These are phyloP conservation scores for Thozetella sp. DNA, from an alignment of 495 filamentous ascomycete genomes.

Conservation along the genomic window DNA sequence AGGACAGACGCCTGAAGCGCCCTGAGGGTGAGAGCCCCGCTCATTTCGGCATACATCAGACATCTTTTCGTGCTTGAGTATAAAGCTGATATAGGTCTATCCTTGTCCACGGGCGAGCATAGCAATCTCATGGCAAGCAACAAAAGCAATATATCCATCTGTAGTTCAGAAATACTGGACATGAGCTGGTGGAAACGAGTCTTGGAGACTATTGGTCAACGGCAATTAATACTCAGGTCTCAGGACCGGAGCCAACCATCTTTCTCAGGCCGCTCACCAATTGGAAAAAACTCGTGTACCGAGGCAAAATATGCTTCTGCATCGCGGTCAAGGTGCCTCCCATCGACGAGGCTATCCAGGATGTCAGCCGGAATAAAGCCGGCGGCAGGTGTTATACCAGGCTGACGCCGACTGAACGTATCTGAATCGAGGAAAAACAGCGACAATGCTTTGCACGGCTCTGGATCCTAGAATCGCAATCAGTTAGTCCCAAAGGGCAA, in stretches of 20 bases:
- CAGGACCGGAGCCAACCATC: no score
- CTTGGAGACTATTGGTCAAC: no score
- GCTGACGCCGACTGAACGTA: not conserved
- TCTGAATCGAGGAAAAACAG: no score
- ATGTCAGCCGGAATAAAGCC: not conserved
- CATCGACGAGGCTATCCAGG: not conserved
- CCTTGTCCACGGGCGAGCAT: not conserved
- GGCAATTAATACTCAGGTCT: no score
- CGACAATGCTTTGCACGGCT: no score
- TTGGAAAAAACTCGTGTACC: not conserved
- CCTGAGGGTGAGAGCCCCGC: not conserved
- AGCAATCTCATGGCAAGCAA: not conserved
- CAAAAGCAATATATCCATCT: not conserved
- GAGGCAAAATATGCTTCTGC: not conserved
- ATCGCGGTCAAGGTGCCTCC: not conserved
- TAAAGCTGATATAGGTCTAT: not conserved
- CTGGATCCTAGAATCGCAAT: no score
- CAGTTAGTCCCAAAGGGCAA: no score
- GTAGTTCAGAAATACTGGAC: not conserved
- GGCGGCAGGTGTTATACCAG: not conserved
- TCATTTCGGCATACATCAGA: not conserved
- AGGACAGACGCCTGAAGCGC: not conserved
- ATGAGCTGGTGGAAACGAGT: not conserved
- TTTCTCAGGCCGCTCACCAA: not conserved
- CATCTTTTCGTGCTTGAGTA: not conserved